Evolutionary conservation across 2,329 filamentous ascomycete species (phyloP).

Genomic region (Sphaceloma murrayae): DNA sequence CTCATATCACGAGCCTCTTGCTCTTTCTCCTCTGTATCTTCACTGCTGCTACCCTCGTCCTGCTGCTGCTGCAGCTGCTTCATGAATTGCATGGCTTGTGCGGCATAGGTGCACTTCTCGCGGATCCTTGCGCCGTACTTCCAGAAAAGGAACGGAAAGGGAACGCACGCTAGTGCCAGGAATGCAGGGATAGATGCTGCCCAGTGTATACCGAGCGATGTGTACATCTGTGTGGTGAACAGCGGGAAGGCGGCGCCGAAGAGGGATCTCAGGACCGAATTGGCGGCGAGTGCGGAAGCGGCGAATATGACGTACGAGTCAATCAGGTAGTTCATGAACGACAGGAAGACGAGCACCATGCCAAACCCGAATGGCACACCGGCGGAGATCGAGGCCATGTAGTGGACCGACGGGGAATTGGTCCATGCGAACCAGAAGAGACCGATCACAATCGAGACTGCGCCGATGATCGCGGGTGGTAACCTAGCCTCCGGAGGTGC

Average conservation of each 20-base stretch:
- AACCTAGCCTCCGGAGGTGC: slow-evolving; percentile 59
- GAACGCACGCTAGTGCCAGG: slow-evolving; percentile 59
- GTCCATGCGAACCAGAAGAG: slow-evolving; percentile 65
- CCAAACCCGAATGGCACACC: slow-evolving; percentile 48
- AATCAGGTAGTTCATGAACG: slow-evolving; percentile 56
- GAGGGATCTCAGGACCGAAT: slow-evolving; percentile 69
- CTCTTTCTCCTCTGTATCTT: slow-evolving; percentile 26
- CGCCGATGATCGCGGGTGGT: slow-evolving; percentile 52
- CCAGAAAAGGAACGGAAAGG: slow-evolving; percentile 68
- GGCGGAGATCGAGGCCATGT: slow-evolving; percentile 43
- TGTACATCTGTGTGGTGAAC: slow-evolving; percentile 58
- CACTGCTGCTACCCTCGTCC: slow-evolving; percentile 15
- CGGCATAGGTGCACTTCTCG: slow-evolving; percentile 58
- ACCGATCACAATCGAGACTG: slow-evolving; percentile 52
- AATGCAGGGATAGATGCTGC: slow-evolving; percentile 65
- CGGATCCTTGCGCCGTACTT: slow-evolving; percentile 57
- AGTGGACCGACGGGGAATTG: slow-evolving; percentile 47
- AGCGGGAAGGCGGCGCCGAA: slow-evolving; percentile 72
- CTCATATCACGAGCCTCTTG: slow-evolving; percentile 25
- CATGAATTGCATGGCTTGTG: slow-evolving; percentile 55
- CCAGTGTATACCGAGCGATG: slow-evolving; percentile 58
- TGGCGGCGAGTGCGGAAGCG: slow-evolving; percentile 64
- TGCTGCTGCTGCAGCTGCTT: slow-evolving; percentile 34
- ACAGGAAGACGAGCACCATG: slow-evolving; percentile 58
- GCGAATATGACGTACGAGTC: slow-evolving; percentile 64